Percentiles rank a stretch among this genome's conserved stretches.
Evolutionary conservation across 2,329 filamentous ascomycete species (phyloP).

Genomic region (Paecilomyces niveus): DNA sequence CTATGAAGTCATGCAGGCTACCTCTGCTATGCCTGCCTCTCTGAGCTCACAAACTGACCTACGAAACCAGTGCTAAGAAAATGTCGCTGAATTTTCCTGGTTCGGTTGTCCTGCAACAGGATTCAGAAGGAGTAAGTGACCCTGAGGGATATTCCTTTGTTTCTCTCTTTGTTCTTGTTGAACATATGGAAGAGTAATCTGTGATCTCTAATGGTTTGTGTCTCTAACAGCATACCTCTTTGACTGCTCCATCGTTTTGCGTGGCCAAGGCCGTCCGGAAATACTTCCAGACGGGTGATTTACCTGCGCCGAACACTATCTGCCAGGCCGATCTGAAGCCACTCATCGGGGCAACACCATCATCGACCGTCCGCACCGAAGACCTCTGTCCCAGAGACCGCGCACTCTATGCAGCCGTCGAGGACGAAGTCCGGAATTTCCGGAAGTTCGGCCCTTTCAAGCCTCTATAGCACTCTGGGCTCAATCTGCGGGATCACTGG

Average conservation of each 20-base stretch:
- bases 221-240: constrained; percentile 16
- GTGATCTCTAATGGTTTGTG: not conserved
- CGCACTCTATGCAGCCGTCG: constrained; percentile 1
- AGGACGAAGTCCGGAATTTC: not conserved
- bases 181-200: not conserved
- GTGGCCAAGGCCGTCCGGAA: constrained; percentile 16
- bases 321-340: constrained; percentile 22
- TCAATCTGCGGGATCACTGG: not conserved
- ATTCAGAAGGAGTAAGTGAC: constrained; percentile 16
- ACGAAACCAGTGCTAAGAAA: constrained; percentile 8
- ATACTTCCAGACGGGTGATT: constrained; percentile 24
- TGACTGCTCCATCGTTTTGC: constrained; percentile 17
- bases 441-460: not conserved
- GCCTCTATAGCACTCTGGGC: not conserved
- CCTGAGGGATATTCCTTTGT: not conserved
- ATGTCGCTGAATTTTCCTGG: constrained; percentile 11
- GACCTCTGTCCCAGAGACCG: not conserved
- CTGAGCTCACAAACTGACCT: not conserved
- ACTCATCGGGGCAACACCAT: constrained; percentile 10
- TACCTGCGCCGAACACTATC: constrained; percentile 18
- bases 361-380: not conserved
- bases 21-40: no score
- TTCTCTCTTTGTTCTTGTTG: not conserved
- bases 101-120: constrained; percentile 16
- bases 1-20: not conserved